A percentile compares a stretch with the other conserved stretches of the same genome.
Evolutionary conservation across 768 basidiomycete species (phyloP).

Genomic region (Panus rudis): DNA sequence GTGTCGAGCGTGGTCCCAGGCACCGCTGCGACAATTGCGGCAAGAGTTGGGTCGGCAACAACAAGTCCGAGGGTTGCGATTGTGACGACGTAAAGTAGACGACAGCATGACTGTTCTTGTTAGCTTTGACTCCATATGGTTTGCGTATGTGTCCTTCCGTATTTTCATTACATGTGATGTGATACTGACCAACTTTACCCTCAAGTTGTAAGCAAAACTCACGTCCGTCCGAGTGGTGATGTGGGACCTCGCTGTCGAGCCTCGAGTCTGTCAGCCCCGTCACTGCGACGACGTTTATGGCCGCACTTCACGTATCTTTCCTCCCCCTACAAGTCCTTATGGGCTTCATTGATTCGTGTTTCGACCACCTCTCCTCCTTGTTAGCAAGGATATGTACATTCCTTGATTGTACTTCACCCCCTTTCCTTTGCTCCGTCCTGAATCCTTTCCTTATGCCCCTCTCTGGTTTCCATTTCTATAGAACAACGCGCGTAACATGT

Average conservation of each 20-base stretch:
- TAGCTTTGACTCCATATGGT: constrained; percentile 13
- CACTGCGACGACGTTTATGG: constrained; percentile 16
- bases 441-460: too few species aligned
- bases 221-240: constrained; percentile 24
- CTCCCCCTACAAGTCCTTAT: not conserved
- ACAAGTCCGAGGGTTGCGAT: constrained; percentile 27
- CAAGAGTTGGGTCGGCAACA: constrained; percentile 54
- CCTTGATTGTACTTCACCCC: not conserved
- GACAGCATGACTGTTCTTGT: not conserved
- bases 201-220: constrained; percentile 22
- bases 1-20: constrained; percentile 57
- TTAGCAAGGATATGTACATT: not conserved
- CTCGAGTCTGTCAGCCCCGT: not conserved
- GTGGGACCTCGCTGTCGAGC: constrained; percentile 4
- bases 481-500: too few species aligned
- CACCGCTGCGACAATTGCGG: constrained; percentile 73
- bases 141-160: constrained; percentile 19
- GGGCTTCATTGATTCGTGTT: too few species aligned
- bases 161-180: not conserved
- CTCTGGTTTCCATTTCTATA: too few species aligned
- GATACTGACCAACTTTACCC: constrained; percentile 1
- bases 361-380: too few species aligned
- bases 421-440: not conserved
- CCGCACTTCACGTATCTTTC: not conserved
- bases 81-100: constrained; percentile 39